Base-by-base conservation (phyloP, 1,284 basidiomycete species). In the Moesziomyces globuligerus region DNA sequence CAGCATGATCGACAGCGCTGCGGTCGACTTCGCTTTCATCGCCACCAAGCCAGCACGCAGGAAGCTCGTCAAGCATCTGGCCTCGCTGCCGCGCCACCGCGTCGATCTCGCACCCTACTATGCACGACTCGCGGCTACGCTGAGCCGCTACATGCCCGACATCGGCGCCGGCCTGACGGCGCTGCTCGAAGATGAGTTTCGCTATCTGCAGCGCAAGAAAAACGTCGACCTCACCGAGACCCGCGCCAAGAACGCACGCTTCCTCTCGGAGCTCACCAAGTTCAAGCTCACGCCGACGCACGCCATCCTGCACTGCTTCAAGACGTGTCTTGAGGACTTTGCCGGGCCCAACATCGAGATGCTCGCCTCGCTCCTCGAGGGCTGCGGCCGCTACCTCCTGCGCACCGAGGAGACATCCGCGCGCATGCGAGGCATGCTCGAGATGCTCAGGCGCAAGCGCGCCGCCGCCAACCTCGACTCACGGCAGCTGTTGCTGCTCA, bases 291-390 rank as follows among this genome's bases (percentile, higher is more conserved):
- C 96, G 8, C 94, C 93, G 9, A 86, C 90, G 0, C 93, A 98
- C 82, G 86, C 94, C 55, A 94, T 98, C 75, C 85, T 98, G 47
- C 94, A 98, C 82, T 91, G 93, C 69, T 91, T 96, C 85, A 98
- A 98, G 87, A 92, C 95, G 43, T 96, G 93, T 83, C 85, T 98
- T 74, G 95, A 98, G 79, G 94, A 98, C 81, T 94, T 99, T 79
- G 90, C 90, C 5, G 91, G 90, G 1, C 89, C 89, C 28, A 98
- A 97, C 79, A 88, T 99, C 39, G 96, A 98, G 77, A 96, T 94
- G 78, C 87, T 98, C 20, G 92, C 94, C 17, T 87, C 94, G 64
- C 85, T 98, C 3, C 85, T 98, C 41, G 96, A 98, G 83, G 91
- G 91, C 0, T 98, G 96, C 80, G 96, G 96, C 0, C 86, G 96